A percentile compares a stretch with the other conserved stretches of the same genome.
Conservation (phyloP, 129 eudicot genomes). For the Flaveria sonorensis region DNA sequence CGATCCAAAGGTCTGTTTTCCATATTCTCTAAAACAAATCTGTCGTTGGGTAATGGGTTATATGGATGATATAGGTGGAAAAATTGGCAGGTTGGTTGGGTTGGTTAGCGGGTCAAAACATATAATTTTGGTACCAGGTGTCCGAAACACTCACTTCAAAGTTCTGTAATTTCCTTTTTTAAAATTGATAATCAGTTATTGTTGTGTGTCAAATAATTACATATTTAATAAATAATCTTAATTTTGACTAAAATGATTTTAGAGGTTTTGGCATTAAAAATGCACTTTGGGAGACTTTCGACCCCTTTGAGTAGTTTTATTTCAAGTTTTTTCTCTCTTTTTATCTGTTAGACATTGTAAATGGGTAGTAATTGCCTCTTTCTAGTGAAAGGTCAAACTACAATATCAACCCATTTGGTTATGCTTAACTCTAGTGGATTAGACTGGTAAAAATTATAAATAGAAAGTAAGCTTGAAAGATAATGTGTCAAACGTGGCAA, state of each 20-base stretch:
- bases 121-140: background rate
- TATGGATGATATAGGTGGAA: background rate
- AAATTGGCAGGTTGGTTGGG: background rate
- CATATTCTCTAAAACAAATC: background rate
- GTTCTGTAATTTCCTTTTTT: background rate
- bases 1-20: constrained; percentile 57
- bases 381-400: background rate
- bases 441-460: background rate
- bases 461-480: background rate
- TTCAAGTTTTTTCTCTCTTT: background rate
- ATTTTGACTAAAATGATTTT: background rate
- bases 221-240: background rate
- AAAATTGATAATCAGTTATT: background rate
- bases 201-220: background rate
- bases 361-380: background rate
- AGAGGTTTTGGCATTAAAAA: background rate
- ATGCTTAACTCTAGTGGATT: background rate
- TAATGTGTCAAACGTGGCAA: background rate
- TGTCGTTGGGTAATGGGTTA: background rate
- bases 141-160: background rate
- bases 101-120: background rate
- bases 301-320: background rate
- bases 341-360: background rate
- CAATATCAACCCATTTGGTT: background rate
- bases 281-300: background rate